A percentile compares a stretch with the other conserved stretches of the same genome.
These are phyloP conservation scores for Salix suchowensis DNA, from an alignment of 345 rosid species.

Conservation along the genomic window DNA sequence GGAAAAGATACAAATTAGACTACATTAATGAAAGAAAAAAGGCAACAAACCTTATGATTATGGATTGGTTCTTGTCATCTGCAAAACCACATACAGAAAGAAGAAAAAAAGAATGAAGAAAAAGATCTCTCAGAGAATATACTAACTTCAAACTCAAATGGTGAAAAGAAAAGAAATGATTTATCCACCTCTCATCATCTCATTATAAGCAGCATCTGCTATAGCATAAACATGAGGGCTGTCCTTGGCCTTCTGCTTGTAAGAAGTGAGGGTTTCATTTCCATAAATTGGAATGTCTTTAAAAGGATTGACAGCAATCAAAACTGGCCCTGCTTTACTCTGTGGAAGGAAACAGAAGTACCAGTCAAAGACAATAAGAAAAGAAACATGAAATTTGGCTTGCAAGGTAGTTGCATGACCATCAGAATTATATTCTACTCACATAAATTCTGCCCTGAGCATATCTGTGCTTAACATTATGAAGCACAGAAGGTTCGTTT, in stretches of 20 bases:
- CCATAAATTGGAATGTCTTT: conserved; percentile 66
- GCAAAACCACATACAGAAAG: conserved; percentile 26
- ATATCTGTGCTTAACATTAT: conserved; percentile 78
- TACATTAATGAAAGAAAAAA: neutral
- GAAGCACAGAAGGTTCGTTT: conserved; percentile 90
- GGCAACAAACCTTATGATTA: conserved; percentile 75
- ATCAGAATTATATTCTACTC: conserved; percentile 34
- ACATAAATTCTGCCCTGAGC: conserved; percentile 80
- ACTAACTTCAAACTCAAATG: conserved; percentile 12
- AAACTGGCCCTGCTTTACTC: conserved; percentile 94
- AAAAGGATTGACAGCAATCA: conserved; percentile 88
- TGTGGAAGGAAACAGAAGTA: conserved; percentile 25
- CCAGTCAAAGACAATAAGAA: conserved; percentile 11
- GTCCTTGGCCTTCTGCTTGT: conserved; percentile 54
- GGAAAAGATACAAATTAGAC: neutral
- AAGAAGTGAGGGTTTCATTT: conserved; percentile 46
- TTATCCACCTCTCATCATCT: conserved; percentile 87
- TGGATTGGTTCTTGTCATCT: conserved; percentile 83
- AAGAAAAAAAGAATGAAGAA: neutral
- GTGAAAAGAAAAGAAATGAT: conserved; percentile 8
- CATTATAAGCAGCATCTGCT: conserved; percentile 75
- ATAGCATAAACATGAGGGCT: conserved; percentile 80
- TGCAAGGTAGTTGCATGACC: neutral
- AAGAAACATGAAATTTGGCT: conserved; percentile 2
- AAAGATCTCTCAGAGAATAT: conserved; percentile 9